These are phyloP conservation scores for Aegle marmelos DNA, from an alignment of 345 rosid genomes.

Conservation along the genomic window DNA sequence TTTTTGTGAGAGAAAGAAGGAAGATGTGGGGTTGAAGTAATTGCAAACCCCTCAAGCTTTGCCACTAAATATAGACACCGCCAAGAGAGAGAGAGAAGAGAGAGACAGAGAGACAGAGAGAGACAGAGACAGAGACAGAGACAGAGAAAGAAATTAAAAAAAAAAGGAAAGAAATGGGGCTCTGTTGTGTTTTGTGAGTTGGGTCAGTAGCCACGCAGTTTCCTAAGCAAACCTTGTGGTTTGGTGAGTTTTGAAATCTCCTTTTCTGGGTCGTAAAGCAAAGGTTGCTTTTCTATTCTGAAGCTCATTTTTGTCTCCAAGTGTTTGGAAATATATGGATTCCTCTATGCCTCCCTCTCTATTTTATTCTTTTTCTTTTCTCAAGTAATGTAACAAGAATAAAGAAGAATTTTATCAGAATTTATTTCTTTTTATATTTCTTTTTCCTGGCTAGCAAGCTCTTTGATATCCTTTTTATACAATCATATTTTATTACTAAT, in stretches of 20 bases:
- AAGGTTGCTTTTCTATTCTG: slow-evolving; percentile 68
- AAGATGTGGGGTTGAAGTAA: slow-evolving; percentile 47
- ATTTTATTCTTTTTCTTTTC: slow-evolving; percentile 19
- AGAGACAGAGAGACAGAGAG: neutral
- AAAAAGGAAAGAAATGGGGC: slow-evolving; percentile 10
- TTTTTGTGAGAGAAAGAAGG: slow-evolving; percentile 48
- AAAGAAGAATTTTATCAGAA: neutral
- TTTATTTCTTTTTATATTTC: neutral
- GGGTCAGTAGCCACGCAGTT: slow-evolving; percentile 42
- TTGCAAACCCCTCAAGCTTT: slow-evolving; percentile 2
- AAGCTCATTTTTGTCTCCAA: slow-evolving; percentile 58
- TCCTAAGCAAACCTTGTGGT: slow-evolving; percentile 50
- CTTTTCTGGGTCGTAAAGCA: slow-evolving; percentile 80
- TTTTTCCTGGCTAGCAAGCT: too few species aligned
- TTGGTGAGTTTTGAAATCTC: slow-evolving; percentile 50
- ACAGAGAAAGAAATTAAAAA: slow-evolving; percentile 4
- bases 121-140: neutral
- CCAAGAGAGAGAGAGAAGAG: slow-evolving; percentile 20
- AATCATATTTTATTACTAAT: neutral
- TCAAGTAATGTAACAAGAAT: slow-evolving; percentile 16
- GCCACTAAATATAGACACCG: slow-evolving; percentile 61
- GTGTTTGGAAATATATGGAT: slow-evolving; percentile 72
- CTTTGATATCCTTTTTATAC: neutral
- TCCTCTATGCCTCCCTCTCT: slow-evolving; percentile 37
- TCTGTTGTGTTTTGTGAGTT: slow-evolving; percentile 15